These are phyloP conservation scores for Prunella vulgaris DNA, from an alignment of 257 asterid species.

Conservation along the genomic window DNA sequence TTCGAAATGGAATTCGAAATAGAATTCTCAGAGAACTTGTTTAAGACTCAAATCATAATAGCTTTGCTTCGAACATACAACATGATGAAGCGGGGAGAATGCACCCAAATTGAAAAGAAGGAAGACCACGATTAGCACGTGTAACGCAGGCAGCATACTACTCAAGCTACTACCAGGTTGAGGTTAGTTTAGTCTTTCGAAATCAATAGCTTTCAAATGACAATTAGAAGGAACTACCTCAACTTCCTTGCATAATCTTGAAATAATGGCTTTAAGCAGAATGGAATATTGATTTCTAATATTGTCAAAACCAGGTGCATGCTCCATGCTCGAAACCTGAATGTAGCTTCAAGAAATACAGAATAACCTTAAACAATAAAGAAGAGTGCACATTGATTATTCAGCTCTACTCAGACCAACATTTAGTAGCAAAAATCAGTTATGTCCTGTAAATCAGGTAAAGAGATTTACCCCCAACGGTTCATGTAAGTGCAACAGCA, in stretches of 20 bases:
- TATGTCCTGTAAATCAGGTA: slow-evolving; percentile 27
- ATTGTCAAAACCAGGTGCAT: slow-evolving; percentile 13
- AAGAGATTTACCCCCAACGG: slow-evolving; percentile 38
- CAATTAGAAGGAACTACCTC: slow-evolving; percentile 21
- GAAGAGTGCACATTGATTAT: neutral
- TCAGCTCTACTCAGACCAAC: neutral
- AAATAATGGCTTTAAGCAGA: slow-evolving; percentile 4
- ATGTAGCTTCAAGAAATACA: slow-evolving; percentile 25
- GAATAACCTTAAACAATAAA: slow-evolving; percentile 13
- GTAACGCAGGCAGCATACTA: neutral
- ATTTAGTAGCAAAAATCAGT: neutral
- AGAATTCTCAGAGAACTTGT: too few relatives aligned
- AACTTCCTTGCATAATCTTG: slow-evolving; percentile 16
- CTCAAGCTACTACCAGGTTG: neutral
- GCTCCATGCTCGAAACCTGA: slow-evolving; percentile 27
- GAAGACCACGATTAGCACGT: neutral
- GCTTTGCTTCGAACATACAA: neutral
- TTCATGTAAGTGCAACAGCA: slow-evolving; percentile 11
- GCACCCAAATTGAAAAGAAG: neutral
- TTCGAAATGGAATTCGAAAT: neutral
- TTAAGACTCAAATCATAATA: neutral
- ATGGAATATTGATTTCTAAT: slow-evolving; percentile 3
- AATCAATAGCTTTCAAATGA: neutral
- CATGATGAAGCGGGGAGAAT: neutral
- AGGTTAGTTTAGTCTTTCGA: neutral